Evolutionary conservation across 2,329 filamentous ascomycete species (phyloP).

Genomic region (Piedraia hortae): DNA sequence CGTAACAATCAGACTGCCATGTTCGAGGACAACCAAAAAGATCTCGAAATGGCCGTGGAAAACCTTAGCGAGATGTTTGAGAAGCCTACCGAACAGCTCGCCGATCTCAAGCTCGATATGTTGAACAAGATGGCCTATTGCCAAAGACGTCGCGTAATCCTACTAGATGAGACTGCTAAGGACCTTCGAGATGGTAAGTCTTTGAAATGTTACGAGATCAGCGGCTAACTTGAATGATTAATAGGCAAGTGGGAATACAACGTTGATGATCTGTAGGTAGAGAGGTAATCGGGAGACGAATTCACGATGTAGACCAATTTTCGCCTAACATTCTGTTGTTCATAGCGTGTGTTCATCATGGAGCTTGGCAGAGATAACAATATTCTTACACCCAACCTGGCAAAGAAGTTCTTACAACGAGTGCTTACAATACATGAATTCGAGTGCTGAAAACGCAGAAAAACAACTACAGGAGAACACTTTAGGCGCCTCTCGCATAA

Average conservation of each 20-base stretch:
- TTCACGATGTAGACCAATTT: too few relatives aligned
- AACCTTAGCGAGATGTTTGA: slow-evolving; percentile 98
- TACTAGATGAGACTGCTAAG: slow-evolving; percentile 77
- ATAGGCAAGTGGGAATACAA: too few relatives aligned
- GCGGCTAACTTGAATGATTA: too few relatives aligned
- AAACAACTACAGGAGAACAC: too few relatives aligned
- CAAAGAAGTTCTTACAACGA: too few relatives aligned
- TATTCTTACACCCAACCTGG: too few relatives aligned
- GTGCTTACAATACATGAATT: too few relatives aligned
- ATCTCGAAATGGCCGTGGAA: slow-evolving; percentile 90
- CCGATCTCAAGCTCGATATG: slow-evolving; percentile 78
- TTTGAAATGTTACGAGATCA: neutral
- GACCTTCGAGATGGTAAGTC: slow-evolving; percentile 66
- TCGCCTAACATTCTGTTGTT: too few relatives aligned
- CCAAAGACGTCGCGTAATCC: slow-evolving; percentile 66
- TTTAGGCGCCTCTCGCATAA: slow-evolving; percentile 30
- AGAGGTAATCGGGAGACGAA: slow-evolving; percentile 1
- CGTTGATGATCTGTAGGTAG: neutral
- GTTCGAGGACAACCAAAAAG: slow-evolving; percentile 96
- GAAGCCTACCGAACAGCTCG: slow-evolving; percentile 69
- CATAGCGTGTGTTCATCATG: too few relatives aligned
- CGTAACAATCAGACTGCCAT: slow-evolving; percentile 90
- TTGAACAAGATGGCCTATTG: slow-evolving; percentile 98
- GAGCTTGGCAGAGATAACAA: too few relatives aligned
- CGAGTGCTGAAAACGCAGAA: too few relatives aligned